Evolutionary conservation across 805 yeast genomes (phyloP), one percentile per base, ranked within the genome.

Genomic region (Saccharomyces mikatae): DNA sequence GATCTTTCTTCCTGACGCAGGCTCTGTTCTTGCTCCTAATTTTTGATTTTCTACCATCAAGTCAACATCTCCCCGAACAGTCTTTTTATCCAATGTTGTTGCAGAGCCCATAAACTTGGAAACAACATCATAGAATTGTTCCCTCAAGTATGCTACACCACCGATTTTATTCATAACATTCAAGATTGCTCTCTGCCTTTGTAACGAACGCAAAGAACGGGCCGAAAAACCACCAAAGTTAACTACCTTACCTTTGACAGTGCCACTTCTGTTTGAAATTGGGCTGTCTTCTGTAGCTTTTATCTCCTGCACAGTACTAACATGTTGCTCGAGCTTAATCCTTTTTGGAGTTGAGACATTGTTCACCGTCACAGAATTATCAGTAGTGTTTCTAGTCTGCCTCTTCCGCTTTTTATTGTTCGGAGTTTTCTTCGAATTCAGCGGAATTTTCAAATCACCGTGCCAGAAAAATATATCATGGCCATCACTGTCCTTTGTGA

Each of bases 31-130:
- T 5, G 62, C 52, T 2, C 52, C 44, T n/a, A 69, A 36, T 55
- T 64, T 67, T 6, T 58, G 55, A 48, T 58, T 57, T 44, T 64
- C 51, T 3, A 63, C 55, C 61, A 70, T 57, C 36, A 62, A 50
- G 0, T 60, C 58, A 0, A 79, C 70, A 58, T 80, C 85, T 5
- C 77, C 74, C 6, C 64, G 61, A 11, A 80, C 61, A 0, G 91
- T 86, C 52, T 76, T 77, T 32, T 80, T 75, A 59, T 86, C 91
- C 17, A 82, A 49, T 9, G 62, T 51, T 2, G 71, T 72, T 1
- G 66, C 67, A 13, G 78, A 72, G 0, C 76, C 76, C 58, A 78
- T 58, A 17, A 57, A 60, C 2, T 70, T 73, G n/a, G 80, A 74
- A 1, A 83, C 59, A 4, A 62, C 66, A 9, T 70, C 72, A 41